Percentiles rank a stretch among this genome's conserved stretches.
phyloP scores from a whole-genome alignment of 2,329 filamentous ascomycete species.

The Aotearoamyces nothofagi region DNA sequence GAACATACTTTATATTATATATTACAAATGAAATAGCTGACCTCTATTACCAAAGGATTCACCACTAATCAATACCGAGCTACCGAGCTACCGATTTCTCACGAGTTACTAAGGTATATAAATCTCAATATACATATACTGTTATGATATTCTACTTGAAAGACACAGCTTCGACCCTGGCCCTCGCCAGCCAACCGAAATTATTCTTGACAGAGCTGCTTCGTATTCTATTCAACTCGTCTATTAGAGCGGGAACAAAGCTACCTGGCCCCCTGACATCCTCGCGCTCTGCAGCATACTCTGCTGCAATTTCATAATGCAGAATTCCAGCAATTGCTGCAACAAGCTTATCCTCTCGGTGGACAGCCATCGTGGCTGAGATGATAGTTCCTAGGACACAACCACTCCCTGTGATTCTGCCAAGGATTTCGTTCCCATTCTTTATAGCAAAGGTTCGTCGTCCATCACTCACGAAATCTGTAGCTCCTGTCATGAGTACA shows the following conservation, averaged over 20 bases:
- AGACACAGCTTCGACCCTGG: conserved; percentile 28
- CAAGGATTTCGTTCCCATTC: conserved; percentile 64
- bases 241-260: conserved; percentile 75
- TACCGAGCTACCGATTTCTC: too few relatives aligned
- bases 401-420: conserved; percentile 62
- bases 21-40: too few relatives aligned
- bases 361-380: conserved; percentile 56
- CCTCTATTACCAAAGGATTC: too few relatives aligned
- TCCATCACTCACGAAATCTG: conserved; percentile 69
- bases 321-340: conserved; percentile 60
- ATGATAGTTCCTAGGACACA: conserved; percentile 76
- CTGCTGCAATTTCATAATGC: conserved; percentile 57
- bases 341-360: conserved; percentile 46
- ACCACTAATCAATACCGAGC: too few relatives aligned
- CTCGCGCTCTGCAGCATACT: conserved; percentile 47
- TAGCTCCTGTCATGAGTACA: conserved; percentile 67
- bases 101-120: too few relatives aligned
- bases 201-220: conserved; percentile 31
- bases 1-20: too few relatives aligned
- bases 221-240: conserved; percentile 43
- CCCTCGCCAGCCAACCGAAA: conserved; percentile 33
- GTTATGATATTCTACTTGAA: conserved; percentile 5
- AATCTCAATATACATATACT: too few relatives aligned
- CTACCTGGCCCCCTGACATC: conserved; percentile 68
- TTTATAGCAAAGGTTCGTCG: conserved; percentile 46